phyloP scores from a whole-genome alignment of 2,329 filamentous ascomycete species.

The Hymenoscyphus fructigenus region DNA sequence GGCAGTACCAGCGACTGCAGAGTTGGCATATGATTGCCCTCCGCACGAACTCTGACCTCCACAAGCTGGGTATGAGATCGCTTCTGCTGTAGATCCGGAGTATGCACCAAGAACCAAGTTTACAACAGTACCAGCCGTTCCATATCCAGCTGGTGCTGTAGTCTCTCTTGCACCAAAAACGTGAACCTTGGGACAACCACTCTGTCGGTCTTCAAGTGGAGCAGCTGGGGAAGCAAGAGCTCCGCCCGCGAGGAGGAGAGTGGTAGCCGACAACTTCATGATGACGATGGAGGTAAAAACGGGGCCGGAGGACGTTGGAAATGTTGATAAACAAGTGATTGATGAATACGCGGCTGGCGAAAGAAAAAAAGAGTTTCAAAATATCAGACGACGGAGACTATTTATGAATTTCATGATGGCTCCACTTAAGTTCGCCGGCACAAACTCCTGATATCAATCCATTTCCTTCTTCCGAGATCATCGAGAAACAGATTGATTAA shows the following conservation, averaged over 20 bases:
- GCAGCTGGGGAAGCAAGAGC: constrained; percentile 16
- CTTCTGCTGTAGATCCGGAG: constrained; percentile 52
- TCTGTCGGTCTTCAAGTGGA: constrained; percentile 22
- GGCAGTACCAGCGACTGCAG: constrained; percentile 54
- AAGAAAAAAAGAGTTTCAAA: background rate
- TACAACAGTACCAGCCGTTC: constrained; percentile 50
- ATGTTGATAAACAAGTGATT: background rate
- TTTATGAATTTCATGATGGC: background rate
- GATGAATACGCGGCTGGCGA: background rate
- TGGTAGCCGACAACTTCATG: constrained; percentile 11
- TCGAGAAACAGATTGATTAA: constrained; percentile 2
- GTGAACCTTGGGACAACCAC: constrained; percentile 45
- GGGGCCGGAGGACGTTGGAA: background rate
- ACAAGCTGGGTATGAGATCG: constrained; percentile 60
- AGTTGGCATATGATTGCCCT: constrained; percentile 58
- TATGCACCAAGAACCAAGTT: constrained; percentile 49
- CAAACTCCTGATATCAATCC: background rate
- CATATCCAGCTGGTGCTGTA: constrained; percentile 49
- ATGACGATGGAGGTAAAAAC: background rate
- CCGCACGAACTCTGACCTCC: constrained; percentile 60
- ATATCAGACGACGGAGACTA: background rate
- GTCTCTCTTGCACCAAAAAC: constrained; percentile 54
- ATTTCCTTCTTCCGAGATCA: constrained; percentile 2
- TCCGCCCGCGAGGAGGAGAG: constrained; percentile 13
- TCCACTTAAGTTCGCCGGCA: background rate